phyloP scores from a whole-genome alignment of 306 rosid genomes.

The Acmispon strigosus region DNA sequence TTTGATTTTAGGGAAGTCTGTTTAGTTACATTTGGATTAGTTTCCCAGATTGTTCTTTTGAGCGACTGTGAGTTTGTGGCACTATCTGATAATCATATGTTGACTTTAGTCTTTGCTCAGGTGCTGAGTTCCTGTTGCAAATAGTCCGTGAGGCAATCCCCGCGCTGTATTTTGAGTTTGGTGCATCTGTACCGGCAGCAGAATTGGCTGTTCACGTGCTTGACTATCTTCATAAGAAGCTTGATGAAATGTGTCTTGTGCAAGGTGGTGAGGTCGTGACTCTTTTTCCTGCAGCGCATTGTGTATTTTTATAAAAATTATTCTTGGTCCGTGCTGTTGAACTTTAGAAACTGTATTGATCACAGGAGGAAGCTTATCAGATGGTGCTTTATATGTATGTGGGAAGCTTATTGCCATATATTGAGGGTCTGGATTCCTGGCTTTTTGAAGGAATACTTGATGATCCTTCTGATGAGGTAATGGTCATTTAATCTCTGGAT shows the following conservation, averaged over 20 bases:
- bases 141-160: conserved; percentile 72
- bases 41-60: background rate
- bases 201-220: conserved; percentile 73
- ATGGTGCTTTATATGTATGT: conserved; percentile 76
- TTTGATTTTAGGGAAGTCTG: background rate
- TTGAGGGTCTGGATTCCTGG: conserved; percentile 97
- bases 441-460: conserved; percentile 95
- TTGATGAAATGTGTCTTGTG: conserved; percentile 82
- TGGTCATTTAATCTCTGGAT: conserved; percentile 14
- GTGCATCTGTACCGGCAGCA: conserved; percentile 62
- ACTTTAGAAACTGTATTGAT: conserved; percentile 23
- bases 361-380: conserved; percentile 84
- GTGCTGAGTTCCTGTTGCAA: conserved; percentile 71
- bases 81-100: conserved; percentile 43
- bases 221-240: conserved; percentile 73
- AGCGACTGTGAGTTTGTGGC: background rate
- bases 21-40: background rate
- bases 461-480: conserved; percentile 95
- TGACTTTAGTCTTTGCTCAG: conserved; percentile 79
- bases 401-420: conserved; percentile 83
- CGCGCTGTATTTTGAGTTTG: conserved; percentile 45
- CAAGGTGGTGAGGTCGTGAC: conserved; percentile 93
- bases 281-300: conserved; percentile 16
- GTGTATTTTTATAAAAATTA: conserved; percentile 12
- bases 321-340: conserved; percentile 21